Percentiles rank a stretch among this genome's conserved stretches.
Evolutionary conservation across 352 stramenopile species (phyloP).

Genomic region (Thalassiosira ordinaria): DNA sequence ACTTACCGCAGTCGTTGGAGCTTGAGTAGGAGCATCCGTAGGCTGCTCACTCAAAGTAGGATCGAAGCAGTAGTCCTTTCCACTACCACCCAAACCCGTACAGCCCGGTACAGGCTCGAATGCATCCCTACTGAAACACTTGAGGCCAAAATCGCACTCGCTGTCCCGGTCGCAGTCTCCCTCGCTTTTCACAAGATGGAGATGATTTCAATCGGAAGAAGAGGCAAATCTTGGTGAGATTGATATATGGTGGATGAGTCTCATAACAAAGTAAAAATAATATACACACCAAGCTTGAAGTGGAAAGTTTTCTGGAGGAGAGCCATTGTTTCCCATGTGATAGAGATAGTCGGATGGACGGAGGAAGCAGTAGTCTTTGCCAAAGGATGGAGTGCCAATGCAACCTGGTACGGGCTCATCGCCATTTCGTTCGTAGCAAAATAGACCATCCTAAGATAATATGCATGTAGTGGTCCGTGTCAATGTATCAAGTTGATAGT

Average conservation of each 20-base stretch:
- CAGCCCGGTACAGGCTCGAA: neutral
- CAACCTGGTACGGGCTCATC: constrained; percentile 51
- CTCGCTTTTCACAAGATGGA: too few species aligned
- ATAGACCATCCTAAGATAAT: constrained; percentile 4
- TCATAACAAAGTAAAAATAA: too few species aligned
- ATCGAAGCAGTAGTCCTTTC: constrained; percentile 6
- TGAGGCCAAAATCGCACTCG: constrained; percentile 37
- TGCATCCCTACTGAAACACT: neutral
- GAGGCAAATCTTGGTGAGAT: too few species aligned
- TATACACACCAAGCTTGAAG: too few species aligned
- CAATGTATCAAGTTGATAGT: neutral
- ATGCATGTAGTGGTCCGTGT: too few species aligned
- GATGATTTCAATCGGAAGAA: too few species aligned
- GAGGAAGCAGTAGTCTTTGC: constrained; percentile 29
- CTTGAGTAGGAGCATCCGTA: neutral
- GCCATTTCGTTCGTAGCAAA: constrained; percentile 50
- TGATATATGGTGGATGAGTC: too few species aligned
- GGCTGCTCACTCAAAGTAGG: neutral
- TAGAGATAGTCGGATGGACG: constrained; percentile 6
- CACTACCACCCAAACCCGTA: neutral
- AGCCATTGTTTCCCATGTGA: constrained; percentile 12
- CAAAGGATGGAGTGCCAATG: neutral
- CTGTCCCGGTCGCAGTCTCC: constrained; percentile 60
- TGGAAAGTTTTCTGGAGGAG: constrained; percentile 15
- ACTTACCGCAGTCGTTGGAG: neutral